Base-by-base conservation (phyloP, 2,329 filamentous ascomycete genomes). In the Trichoderma afroharzianum region DNA sequence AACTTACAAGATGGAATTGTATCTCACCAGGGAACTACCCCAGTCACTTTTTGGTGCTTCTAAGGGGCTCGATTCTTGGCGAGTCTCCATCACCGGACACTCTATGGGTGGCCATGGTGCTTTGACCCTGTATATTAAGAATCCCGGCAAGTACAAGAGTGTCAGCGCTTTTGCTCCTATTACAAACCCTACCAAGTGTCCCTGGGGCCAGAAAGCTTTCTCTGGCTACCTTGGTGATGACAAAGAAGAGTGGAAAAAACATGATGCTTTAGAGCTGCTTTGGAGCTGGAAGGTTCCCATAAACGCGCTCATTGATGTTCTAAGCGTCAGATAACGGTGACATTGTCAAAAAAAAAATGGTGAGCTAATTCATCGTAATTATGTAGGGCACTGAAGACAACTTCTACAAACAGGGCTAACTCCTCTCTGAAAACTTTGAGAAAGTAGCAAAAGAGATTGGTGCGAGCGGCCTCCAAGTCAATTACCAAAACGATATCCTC, bases 51-150 rank as follows among this genome's bases (percentile, higher is more conserved):
- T 43, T 43, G 39, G 39, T 43, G 39, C 39, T 2, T 43, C n/a
- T 4, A n/a, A 43, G 3, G 39, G 86, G 18, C 85, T 90, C 1
- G 87, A 98, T 28, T 97, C 95, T 81, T 81, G 82, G 32, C 87
- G 91, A 57, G 90, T 98, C 70, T 92, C 91, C 81, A 96, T 99
- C 77, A 93, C 93, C 47, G 96, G 96, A 6, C 96, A 99, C 84
- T 95, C 91, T 77, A 99, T 99, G 96, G 96, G 96, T 75, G 96
- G 96, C 0, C 96, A 99, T 82, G 96, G 96, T 74, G 96, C 96
- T 58, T 85, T 99, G 76, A 97, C 95, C 57, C 84, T 98, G 76
- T 98, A 93, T 85, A 87, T 99, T 66, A 95, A 93, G 85, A 92
- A 98, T 83, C 95, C 96, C 0, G 94, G 93, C 74, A 90, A 88